A percentile compares a stretch with the other conserved stretches of the same genome.
These are phyloP conservation scores for Ascochyta rabiei DNA, from an alignment of 2,329 filamentous ascomycete species.

Conservation along the genomic window DNA sequence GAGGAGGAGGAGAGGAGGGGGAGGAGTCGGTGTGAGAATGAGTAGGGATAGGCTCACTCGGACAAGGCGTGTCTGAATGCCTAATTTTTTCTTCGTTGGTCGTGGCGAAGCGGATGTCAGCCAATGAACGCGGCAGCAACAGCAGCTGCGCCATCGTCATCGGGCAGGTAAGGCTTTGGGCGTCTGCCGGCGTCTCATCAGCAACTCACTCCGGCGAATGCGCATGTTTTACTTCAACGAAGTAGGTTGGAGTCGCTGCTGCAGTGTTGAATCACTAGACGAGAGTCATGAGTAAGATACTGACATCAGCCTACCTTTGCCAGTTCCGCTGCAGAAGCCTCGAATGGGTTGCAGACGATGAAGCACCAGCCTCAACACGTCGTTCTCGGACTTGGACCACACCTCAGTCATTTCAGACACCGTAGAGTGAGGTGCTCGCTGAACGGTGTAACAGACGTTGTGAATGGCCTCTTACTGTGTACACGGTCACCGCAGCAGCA, in stretches of 20 bases:
- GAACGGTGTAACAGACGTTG: too few species aligned
- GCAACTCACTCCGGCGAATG: neutral
- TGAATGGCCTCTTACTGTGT: too few species aligned
- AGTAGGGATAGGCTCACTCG: conserved; percentile 8
- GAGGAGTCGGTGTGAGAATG: conserved; percentile 7
- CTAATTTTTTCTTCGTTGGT: conserved; percentile 32
- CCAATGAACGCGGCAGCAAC: conserved; percentile 25
- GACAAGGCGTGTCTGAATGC: conserved; percentile 21
- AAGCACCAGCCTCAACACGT: too few species aligned
- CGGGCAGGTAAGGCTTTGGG: conserved; percentile 27
- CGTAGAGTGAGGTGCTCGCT: too few species aligned
- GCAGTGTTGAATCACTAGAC: too few species aligned
- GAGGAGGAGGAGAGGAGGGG: conserved; percentile 2
- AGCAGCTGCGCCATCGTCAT: conserved; percentile 20
- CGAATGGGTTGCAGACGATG: too few species aligned
- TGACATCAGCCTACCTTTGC: too few species aligned
- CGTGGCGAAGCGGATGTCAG: conserved; percentile 26
- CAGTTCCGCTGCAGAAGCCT: too few species aligned
- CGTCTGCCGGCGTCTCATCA: neutral
- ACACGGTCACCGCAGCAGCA: neutral
- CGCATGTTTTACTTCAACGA: neutral
- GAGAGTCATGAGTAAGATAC: too few species aligned
- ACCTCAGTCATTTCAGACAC: too few species aligned
- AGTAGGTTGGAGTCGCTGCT: too few species aligned
- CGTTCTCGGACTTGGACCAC: too few species aligned